These are phyloP conservation scores for Volvox reticuliferus DNA, from an alignment of 139 green algal genomes.

Conservation along the genomic window DNA sequence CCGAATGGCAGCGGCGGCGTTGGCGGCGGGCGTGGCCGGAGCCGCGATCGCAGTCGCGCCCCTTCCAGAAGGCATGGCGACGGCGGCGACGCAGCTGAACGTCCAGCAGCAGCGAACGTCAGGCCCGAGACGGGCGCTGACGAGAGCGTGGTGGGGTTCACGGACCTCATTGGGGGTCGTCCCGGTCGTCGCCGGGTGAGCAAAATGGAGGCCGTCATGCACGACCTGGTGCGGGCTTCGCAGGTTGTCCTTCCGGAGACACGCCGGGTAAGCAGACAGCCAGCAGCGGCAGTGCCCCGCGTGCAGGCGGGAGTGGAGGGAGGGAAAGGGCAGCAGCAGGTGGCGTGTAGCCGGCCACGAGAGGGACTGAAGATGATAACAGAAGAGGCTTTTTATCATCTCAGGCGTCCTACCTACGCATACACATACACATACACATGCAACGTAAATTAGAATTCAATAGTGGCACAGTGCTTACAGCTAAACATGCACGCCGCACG, in stretches of 20 bases:
- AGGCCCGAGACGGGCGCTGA: background rate
- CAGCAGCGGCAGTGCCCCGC: background rate
- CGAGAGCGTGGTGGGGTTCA: background rate
- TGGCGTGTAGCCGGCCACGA: too few species aligned
- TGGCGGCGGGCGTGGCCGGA: background rate
- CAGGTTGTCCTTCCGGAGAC: background rate
- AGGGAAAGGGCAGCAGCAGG: background rate
- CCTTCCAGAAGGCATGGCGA: background rate
- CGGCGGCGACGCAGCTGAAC: background rate
- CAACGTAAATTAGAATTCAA: too few species aligned
- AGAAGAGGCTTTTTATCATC: background rate
- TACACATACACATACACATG: background rate
- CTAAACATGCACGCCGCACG: background rate
- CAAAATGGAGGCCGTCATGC: background rate
- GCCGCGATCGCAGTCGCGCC: background rate
- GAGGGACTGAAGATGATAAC: too few species aligned
- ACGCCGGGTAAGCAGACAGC: background rate
- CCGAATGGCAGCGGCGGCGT: background rate
- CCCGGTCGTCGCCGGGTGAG: background rate
- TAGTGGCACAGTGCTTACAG: background rate
- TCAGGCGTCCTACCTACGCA: background rate
- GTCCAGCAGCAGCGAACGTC: background rate
- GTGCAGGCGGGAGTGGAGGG: background rate
- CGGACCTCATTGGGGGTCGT: background rate
- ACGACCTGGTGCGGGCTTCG: background rate